Conservation (phyloP, 1,284 basidiomycete species). For the Trametes hirsuta region DNA sequence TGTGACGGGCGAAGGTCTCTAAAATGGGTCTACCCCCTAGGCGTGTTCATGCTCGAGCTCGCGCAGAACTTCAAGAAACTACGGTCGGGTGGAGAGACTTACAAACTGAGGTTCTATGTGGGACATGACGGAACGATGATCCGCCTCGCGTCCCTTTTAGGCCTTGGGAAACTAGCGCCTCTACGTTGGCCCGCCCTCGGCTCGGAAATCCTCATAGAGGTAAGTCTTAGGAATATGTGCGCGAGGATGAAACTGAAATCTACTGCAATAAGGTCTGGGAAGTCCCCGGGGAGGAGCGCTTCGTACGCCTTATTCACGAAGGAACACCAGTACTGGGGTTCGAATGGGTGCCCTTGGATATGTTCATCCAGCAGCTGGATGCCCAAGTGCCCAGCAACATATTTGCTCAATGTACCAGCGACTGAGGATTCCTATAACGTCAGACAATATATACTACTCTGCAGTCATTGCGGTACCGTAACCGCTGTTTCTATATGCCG, state of each 20-base stretch:
- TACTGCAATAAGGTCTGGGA: slow-evolving; percentile 45
- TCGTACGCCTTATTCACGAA: slow-evolving; percentile 52
- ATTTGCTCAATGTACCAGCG: slow-evolving; percentile 31
- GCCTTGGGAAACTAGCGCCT: slow-evolving; percentile 40
- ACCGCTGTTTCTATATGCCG: no score
- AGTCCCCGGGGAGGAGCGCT: slow-evolving; percentile 27
- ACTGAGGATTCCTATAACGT: neutral
- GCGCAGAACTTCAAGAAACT: slow-evolving; percentile 38
- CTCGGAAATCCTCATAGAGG: slow-evolving; percentile 55
- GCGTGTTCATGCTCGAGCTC: slow-evolving; percentile 40
- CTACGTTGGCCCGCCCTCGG: slow-evolving; percentile 57
- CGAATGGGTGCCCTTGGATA: slow-evolving; percentile 42
- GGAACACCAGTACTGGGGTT: slow-evolving; percentile 44
- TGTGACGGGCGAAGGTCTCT: neutral
- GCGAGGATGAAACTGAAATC: neutral
- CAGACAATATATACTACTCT: neutral
- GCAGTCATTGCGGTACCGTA: neutral
- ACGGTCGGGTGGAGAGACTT: slow-evolving; percentile 37
- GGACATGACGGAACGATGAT: slow-evolving; percentile 58
- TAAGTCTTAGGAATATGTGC: slow-evolving; percentile 24
- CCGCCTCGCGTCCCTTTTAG: slow-evolving; percentile 50
- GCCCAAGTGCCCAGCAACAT: slow-evolving; percentile 43
- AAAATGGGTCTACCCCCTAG: slow-evolving; percentile 16
- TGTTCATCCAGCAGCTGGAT: slow-evolving; percentile 43
- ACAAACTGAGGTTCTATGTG: slow-evolving; percentile 48